phyloP scores from a whole-genome alignment of 2,329 filamentous ascomycete species.

The Lecanicillium sp. region DNA sequence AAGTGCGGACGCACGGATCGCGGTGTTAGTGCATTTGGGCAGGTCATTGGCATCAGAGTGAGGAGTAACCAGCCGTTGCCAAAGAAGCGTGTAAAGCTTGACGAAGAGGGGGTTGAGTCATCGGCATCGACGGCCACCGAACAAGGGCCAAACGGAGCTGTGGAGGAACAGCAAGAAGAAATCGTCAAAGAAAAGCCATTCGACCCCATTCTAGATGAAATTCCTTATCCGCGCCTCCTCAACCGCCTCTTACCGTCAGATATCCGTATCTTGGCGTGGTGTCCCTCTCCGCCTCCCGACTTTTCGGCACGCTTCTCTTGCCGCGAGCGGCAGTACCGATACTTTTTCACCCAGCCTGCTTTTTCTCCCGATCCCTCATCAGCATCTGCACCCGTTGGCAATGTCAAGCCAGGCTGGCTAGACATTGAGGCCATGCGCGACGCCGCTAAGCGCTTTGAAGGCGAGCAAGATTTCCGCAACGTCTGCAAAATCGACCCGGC shows the following conservation, averaged over 20 bases:
- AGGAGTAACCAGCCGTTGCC: constrained; percentile 66
- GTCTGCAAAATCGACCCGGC: constrained; percentile 88
- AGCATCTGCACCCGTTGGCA: constrained; percentile 12
- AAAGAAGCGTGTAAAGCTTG: constrained; percentile 11
- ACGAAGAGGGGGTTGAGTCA: not conserved
- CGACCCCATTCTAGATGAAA: constrained; percentile 72
- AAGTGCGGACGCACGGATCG: constrained; percentile 92
- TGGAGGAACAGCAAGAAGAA: constrained; percentile 16
- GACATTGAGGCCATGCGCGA: constrained; percentile 80
- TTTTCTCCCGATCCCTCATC: constrained; percentile 54
- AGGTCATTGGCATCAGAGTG: constrained; percentile 79
- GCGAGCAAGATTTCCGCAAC: constrained; percentile 90
- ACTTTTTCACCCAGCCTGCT: constrained; percentile 95
- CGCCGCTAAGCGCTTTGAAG: constrained; percentile 73
- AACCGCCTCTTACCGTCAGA: constrained; percentile 85
- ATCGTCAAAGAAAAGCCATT: constrained; percentile 20
- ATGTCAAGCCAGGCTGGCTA: constrained; percentile 63
- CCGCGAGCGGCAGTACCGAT: constrained; percentile 82
- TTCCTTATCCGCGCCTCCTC: constrained; percentile 74
- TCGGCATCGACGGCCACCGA: constrained; percentile 13
- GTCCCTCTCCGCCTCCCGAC: constrained; percentile 65
- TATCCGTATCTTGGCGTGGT: constrained; percentile 90
- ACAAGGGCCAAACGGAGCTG: constrained; percentile 4
- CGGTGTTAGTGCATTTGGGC: constrained; percentile 93
- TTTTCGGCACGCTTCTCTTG: constrained; percentile 94